Conservation (phyloP, 2,329 filamentous ascomycete species). For the Claviceps sp. region DNA sequence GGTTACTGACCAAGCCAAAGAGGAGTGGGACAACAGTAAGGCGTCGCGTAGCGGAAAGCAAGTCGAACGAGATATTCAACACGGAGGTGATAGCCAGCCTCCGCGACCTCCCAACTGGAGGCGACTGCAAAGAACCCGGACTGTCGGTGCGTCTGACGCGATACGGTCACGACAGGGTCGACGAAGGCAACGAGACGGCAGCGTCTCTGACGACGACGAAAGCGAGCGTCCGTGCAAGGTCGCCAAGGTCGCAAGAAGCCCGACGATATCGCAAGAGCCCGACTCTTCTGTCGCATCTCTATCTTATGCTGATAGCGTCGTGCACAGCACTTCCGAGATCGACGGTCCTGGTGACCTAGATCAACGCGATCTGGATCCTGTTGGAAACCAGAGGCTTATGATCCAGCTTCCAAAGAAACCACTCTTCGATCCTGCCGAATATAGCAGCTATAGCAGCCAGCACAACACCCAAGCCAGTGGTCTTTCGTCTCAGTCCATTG, state of each 20-base stretch:
- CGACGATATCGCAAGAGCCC: conserved; percentile 17
- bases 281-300: conserved; percentile 17
- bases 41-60: conserved; percentile 2
- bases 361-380: neutral
- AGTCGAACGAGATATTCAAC: conserved; percentile 2
- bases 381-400: conserved; percentile 9
- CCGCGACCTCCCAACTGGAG: conserved; percentile 17
- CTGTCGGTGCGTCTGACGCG: neutral
- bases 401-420: conserved; percentile 18
- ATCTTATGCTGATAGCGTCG: conserved; percentile 12
- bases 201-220: conserved; percentile 8
- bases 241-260: conserved; percentile 10
- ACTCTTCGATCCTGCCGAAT: conserved; percentile 22
- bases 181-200: neutral
- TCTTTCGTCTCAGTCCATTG: conserved; percentile 18
- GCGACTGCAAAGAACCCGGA: conserved; percentile 6
- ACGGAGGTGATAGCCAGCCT: conserved; percentile 12
- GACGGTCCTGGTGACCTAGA: neutral
- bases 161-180: neutral
- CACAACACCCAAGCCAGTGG: conserved; percentile 16
- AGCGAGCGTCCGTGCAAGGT: conserved; percentile 11
- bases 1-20: conserved; percentile 17
- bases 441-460: conserved; percentile 23
- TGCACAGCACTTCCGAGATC: conserved; percentile 7
- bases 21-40: conserved; percentile 21